These are phyloP conservation scores for Aegilops speltoides DNA, from an alignment of 176 grass and related monocot species.

Conservation along the genomic window DNA sequence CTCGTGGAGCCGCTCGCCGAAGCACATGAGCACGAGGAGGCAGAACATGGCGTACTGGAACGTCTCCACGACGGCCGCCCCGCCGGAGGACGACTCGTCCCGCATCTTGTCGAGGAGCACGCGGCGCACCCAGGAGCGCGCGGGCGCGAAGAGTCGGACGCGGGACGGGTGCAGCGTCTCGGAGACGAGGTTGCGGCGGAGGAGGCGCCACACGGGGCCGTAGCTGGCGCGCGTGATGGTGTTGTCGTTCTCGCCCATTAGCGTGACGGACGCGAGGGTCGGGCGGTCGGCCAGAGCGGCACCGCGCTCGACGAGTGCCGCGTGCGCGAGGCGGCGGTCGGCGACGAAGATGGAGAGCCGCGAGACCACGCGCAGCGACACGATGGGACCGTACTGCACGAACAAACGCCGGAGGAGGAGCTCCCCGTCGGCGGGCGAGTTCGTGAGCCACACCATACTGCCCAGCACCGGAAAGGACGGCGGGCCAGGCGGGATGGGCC, in stretches of 20 bases:
- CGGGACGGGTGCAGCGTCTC: conserved; percentile 57
- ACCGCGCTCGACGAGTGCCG: conserved; percentile 47
- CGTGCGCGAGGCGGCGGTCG: conserved; percentile 46
- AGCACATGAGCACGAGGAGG: conserved; percentile 73
- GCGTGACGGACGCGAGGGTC: not conserved
- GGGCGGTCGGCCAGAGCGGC: conserved; percentile 47
- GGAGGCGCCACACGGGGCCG: conserved; percentile 51
- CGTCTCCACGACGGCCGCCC: conserved; percentile 20
- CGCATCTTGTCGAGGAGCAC: conserved; percentile 37
- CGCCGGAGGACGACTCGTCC: not conserved
- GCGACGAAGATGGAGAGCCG: conserved; percentile 41
- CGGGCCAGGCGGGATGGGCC: conserved; percentile 51
- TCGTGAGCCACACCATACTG: conserved; percentile 40
- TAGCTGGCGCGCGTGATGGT: conserved; percentile 44
- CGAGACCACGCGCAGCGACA: conserved; percentile 44
- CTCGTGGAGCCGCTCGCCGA: conserved; percentile 68
- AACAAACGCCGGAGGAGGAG: conserved; percentile 44
- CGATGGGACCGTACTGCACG: conserved; percentile 33
- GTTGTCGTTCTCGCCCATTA: conserved; percentile 35
- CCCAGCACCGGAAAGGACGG: conserved; percentile 43
- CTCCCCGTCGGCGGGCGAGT: conserved; percentile 19
- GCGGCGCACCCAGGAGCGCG: conserved; percentile 38
- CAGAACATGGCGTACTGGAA: conserved; percentile 66
- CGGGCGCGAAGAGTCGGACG: conserved; percentile 32
- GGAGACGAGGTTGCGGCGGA: conserved; percentile 57